Evolutionary conservation across 208 protist genomes (phyloP).

Genomic region (Tetramitus jugosus): DNA sequence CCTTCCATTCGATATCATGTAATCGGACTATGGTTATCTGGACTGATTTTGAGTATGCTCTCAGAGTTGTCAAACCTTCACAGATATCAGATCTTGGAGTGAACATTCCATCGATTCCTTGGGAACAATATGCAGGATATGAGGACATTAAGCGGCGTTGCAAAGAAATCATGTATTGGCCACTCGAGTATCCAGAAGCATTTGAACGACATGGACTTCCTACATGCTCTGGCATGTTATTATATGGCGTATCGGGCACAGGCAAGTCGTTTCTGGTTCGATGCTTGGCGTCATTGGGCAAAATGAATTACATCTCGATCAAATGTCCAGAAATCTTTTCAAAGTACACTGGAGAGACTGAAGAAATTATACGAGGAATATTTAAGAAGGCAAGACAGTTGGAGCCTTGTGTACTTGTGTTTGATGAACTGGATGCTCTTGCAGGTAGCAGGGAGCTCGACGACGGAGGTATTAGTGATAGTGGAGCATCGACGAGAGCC

Average conservation of each 20-base stretch:
- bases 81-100: background rate
- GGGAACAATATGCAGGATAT: background rate
- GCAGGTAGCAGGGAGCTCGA: conserved; percentile 45
- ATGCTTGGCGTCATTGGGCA: conserved; percentile 94
- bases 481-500: conserved; percentile 95
- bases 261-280: conserved; percentile 96
- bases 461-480: conserved; percentile 49
- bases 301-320: conserved; percentile 99
- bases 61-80: background rate
- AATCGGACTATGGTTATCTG: background rate
- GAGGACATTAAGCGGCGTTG: background rate
- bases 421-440: conserved; percentile 81
- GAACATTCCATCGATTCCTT: background rate
- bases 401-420: conserved; percentile 84
- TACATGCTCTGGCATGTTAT: conserved; percentile 89
- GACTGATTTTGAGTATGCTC: background rate
- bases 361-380: conserved; percentile 72
- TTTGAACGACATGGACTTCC: background rate
- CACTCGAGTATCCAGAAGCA: background rate
- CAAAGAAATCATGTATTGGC: background rate
- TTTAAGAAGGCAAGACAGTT: conserved; percentile 73
- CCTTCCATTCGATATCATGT: background rate
- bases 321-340: conserved; percentile 88
- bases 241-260: conserved; percentile 96
- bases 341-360: conserved; percentile 89